Conservation (phyloP, 176 grass and related monocot species). For the Aegilops tauschii region DNA sequence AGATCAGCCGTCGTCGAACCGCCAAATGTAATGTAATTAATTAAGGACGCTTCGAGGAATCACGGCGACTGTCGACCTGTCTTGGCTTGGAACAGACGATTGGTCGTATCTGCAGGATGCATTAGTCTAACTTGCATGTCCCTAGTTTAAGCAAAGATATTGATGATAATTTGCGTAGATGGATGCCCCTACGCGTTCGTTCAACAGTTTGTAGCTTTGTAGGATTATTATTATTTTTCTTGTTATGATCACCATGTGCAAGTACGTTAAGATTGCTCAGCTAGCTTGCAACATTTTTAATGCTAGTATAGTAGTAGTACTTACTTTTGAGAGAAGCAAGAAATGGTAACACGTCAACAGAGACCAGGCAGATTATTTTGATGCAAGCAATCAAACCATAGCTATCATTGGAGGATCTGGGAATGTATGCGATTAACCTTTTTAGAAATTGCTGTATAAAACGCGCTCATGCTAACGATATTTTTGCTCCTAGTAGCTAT, state of each 20-base stretch:
- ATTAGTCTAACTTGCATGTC: neutral
- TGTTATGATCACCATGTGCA: neutral
- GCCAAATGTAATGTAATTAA: too few relatives aligned
- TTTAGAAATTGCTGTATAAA: neutral
- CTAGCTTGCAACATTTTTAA: neutral
- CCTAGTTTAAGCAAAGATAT: neutral
- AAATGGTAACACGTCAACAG: neutral
- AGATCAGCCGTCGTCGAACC: neutral
- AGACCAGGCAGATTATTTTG: neutral
- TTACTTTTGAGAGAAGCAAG: neutral
- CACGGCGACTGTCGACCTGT: neutral
- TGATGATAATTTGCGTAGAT: neutral
- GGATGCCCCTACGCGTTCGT: neutral
- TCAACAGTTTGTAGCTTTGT: neutral
- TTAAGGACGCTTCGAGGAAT: neutral
- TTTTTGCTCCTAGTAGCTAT: neutral
- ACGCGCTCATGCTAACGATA: neutral
- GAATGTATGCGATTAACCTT: neutral
- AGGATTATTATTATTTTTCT: neutral
- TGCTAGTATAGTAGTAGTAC: too few relatives aligned
- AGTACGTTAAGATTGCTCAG: neutral
- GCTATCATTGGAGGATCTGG: neutral
- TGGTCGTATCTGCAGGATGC: slow-evolving; percentile 1
- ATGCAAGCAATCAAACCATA: neutral
- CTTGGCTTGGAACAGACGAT: slow-evolving; percentile 17